Base-by-base conservation (phyloP, 2,329 filamentous ascomycete genomes). In the Trichoderma guizhouense region DNA sequence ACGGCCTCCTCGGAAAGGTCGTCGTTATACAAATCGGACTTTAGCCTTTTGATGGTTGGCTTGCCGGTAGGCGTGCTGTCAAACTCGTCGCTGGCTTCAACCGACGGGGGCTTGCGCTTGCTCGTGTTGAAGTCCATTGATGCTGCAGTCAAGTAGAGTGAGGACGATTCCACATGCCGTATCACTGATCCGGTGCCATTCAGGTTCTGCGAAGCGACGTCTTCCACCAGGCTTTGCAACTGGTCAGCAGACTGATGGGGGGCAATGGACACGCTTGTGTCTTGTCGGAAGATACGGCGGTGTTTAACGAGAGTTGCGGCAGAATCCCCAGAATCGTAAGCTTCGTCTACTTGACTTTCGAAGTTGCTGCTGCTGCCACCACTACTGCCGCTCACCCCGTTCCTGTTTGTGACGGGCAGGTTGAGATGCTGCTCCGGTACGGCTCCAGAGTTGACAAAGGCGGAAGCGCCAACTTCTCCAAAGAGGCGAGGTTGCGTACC, bases 151-250 rank as follows among this genome's bases (percentile, higher is more conserved):
- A 77, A 76, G 34, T 74, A 76, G 18, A 73, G 57, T 12, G 30
- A 74, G 7, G 79, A 79, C 6, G 72, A 47, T 7, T 67, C 71
- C 4, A 72, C 68, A 18, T 74, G 65, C 43, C 74, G 73, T 6
- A 73, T 66, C 9, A 72, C 71, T 1, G 76, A 74, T 26, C 85
- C 85, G 30, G 84, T 82, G 6, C 85, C 86, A 11, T 85, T 86
- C 3, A 90, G 81, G 73, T 87, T 89, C 74, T 89, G 87, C 5
- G 87, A 89, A 11, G 81, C 84, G 11, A 86, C 84, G n/a, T 87
- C 82, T 66, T 86, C 83, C 0, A 86, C 86, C 64, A 86, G 76
- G 69, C 86, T 87, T 72, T 84, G 84, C n/a, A 87, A 79, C 73
- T 86, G 84, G 64, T 86, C 84, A 3, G 82, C 79, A 2, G 86